Percentiles rank a stretch among this genome's conserved stretches.
phyloP scores from a whole-genome alignment of 495 filamentous ascomycete genomes.

The Ascobolus immersus region DNA sequence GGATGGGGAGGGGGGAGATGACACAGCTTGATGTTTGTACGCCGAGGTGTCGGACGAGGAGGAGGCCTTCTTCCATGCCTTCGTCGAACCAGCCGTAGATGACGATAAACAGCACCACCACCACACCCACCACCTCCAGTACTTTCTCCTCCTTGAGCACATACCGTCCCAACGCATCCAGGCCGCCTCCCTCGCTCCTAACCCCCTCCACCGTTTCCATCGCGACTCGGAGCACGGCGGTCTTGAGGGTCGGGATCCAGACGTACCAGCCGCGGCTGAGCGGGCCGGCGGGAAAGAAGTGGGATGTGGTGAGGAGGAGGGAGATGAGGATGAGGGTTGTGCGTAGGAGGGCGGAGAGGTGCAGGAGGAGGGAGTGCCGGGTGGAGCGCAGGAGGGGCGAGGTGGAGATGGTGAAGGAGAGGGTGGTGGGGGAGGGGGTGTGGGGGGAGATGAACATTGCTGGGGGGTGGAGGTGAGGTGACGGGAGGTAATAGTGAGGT shows the following conservation, averaged over 20 bases:
- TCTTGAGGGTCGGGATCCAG: too few species aligned
- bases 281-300: background rate
- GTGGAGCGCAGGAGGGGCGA: constrained; percentile 20
- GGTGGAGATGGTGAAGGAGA: constrained; percentile 20
- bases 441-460: too few species aligned
- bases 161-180: too few species aligned
- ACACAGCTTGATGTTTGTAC: constrained; percentile 39
- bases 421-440: constrained; percentile 3
- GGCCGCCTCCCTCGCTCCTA: too few species aligned
- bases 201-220: too few species aligned
- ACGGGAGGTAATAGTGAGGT: constrained; percentile 4
- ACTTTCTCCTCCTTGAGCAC: too few species aligned
- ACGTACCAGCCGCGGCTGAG: too few species aligned
- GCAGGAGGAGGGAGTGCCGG: constrained; percentile 13
- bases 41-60: constrained; percentile 69
- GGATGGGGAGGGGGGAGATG: background rate
- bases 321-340: constrained; percentile 7
- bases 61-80: constrained; percentile 51
- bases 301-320: constrained; percentile 3
- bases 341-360: constrained; percentile 1
- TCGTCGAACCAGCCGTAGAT: constrained; percentile 18
- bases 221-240: too few species aligned
- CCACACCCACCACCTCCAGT: background rate
- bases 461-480: too few species aligned
- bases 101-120: constrained; percentile 16